Percentiles rank a stretch among this genome's conserved stretches.
These are phyloP conservation scores for Ascosphaera aggregata DNA, from an alignment of 2,329 filamentous ascomycete genomes.

Conservation along the genomic window DNA sequence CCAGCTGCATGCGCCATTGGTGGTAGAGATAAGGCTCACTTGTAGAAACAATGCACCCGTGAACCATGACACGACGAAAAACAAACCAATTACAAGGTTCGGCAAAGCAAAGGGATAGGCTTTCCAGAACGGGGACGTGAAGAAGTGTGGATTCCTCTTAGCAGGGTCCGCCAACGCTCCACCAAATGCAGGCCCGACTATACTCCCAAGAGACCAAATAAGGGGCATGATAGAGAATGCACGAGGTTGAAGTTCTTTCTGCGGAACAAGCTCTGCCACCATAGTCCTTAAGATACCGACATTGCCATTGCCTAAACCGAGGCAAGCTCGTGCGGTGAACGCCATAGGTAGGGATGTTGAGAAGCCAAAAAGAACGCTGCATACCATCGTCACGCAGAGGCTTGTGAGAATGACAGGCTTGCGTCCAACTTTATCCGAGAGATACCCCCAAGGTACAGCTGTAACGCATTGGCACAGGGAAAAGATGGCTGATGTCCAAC, in stretches of 20 bases:
- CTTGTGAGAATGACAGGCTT: constrained; percentile 61
- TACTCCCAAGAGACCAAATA: constrained; percentile 66
- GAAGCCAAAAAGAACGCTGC: constrained; percentile 64
- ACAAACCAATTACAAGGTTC: constrained; percentile 50
- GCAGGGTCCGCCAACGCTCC: constrained; percentile 67
- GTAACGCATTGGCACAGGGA: constrained; percentile 48
- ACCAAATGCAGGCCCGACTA: constrained; percentile 72
- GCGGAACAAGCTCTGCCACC: constrained; percentile 78
- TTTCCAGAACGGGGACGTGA: constrained; percentile 43
- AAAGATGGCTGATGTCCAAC: constrained; percentile 47
- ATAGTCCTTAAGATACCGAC: constrained; percentile 83
- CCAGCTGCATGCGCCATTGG: background rate
- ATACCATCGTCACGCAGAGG: constrained; percentile 55
- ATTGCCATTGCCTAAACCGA: constrained; percentile 73
- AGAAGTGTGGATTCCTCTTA: constrained; percentile 46
- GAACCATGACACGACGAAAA: constrained; percentile 57
- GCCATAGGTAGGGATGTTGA: constrained; percentile 60
- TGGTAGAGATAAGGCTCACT: constrained; percentile 16
- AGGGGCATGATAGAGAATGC: constrained; percentile 91
- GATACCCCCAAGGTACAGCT: constrained; percentile 51
- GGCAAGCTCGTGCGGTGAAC: constrained; percentile 50
- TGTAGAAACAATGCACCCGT: constrained; percentile 58
- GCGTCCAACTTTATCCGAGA: constrained; percentile 56
- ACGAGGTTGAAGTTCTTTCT: constrained; percentile 62
- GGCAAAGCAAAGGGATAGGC: constrained; percentile 64